A percentile compares a stretch with the other conserved stretches of the same genome.
These are phyloP conservation scores for Magnusiomyces suaveolens DNA, from an alignment of 1,139 yeast genomes.

Conservation along the genomic window DNA sequence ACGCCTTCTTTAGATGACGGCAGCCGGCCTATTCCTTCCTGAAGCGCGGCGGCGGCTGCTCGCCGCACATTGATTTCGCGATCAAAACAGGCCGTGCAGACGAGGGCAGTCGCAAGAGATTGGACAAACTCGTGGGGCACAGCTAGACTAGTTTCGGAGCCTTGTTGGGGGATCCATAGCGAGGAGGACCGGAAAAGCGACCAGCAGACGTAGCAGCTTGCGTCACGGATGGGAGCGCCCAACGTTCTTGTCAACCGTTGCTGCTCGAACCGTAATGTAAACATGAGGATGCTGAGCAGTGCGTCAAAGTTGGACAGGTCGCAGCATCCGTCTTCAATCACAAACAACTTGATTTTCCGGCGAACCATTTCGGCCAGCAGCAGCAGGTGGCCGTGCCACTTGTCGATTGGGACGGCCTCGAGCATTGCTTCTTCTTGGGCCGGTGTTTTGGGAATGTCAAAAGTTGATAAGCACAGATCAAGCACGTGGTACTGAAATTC, in stretches of 20 bases:
- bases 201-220: slow-evolving; percentile 74
- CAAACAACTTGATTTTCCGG: slow-evolving; percentile 19
- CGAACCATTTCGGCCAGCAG: slow-evolving; percentile 40
- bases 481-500: slow-evolving; percentile 33
- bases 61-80: slow-evolving; percentile 63
- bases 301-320: background rate
- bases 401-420: slow-evolving; percentile 28
- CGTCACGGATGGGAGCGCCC: slow-evolving; percentile 70
- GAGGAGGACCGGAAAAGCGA: slow-evolving; percentile 41
- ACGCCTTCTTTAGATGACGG: slow-evolving; percentile 31
- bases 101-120: slow-evolving; percentile 25
- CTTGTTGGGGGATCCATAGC: slow-evolving; percentile 19
- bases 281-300: slow-evolving; percentile 28
- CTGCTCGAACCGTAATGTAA: slow-evolving; percentile 48
- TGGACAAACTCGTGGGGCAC: background rate
- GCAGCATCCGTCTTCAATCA: background rate
- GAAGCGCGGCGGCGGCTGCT: slow-evolving; percentile 79
- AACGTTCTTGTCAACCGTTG: slow-evolving; percentile 40
- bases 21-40: slow-evolving; percentile 74
- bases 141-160: slow-evolving; percentile 23
- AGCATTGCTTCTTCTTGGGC: slow-evolving; percentile 10
- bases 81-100: slow-evolving; percentile 56
- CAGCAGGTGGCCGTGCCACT: slow-evolving; percentile 40
- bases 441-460: slow-evolving; percentile 3
- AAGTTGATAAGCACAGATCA: slow-evolving; percentile 16